These are phyloP conservation scores for Isatis lusitanica DNA, from an alignment of 441 rosid genomes.

Conservation along the genomic window DNA sequence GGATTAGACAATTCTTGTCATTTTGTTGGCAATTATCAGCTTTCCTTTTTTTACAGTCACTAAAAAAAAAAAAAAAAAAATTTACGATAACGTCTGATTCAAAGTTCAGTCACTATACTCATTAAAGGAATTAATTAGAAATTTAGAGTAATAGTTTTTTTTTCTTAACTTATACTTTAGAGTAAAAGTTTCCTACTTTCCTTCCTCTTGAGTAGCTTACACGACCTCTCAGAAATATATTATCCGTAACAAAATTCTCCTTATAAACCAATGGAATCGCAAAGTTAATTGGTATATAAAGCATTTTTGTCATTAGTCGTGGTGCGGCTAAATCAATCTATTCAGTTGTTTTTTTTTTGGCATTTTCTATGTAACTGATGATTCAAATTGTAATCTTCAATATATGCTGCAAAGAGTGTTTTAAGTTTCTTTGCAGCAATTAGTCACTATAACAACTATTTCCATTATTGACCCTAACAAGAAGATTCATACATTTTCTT, in stretches of 20 bases:
- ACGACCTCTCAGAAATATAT: not conserved
- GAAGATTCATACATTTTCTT: not conserved
- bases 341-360: conserved; percentile 6
- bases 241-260: not conserved
- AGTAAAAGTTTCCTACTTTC: not conserved
- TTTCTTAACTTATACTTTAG: no score
- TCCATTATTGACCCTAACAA: conserved; percentile 10
- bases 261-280: no score
- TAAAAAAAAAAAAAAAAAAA: not conserved
- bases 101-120: not conserved
- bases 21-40: not conserved
- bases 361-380: conserved; percentile 18
- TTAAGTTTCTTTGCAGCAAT: conserved; percentile 1
- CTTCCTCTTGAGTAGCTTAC: not conserved
- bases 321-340: not conserved
- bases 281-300: not conserved
- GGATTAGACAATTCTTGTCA: not conserved
- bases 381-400: conserved; percentile 13
- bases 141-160: not conserved
- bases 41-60: not conserved
- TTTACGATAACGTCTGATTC: not conserved
- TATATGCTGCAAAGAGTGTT: conserved; percentile 30
- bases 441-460: conserved; percentile 22
- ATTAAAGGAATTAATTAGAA: not conserved
- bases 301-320: not conserved